Evolutionary conservation across 768 basidiomycete species (phyloP).

Genomic region (Suillus ampliporus): DNA sequence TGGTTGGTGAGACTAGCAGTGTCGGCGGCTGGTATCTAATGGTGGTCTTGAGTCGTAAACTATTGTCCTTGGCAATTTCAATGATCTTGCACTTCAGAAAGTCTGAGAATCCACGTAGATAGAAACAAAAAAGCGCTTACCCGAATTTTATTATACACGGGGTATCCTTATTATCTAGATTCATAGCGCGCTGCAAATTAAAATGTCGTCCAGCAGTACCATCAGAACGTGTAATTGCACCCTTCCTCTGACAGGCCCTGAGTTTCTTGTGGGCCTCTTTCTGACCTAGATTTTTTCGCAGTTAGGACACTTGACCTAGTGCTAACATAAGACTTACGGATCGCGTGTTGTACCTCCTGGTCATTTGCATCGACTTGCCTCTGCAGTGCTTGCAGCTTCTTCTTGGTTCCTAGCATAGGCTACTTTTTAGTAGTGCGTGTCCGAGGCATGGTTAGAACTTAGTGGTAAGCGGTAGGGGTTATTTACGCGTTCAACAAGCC

Average conservation of each 20-base stretch:
- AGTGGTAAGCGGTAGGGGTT: not conserved
- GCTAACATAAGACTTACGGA: not conserved
- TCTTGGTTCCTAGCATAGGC: not conserved
- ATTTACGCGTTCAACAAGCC: not conserved
- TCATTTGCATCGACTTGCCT: not conserved
- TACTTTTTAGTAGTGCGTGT: not conserved
- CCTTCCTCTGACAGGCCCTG: not conserved
- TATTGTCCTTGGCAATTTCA: not conserved
- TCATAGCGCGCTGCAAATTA: not conserved
- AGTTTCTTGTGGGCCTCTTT: not conserved
- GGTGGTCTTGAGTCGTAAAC: not conserved
- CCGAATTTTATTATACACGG: not conserved
- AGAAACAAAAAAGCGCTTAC: not conserved
- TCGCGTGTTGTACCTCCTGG: not conserved
- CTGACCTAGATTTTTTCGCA: not conserved
- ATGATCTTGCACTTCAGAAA: not conserved
- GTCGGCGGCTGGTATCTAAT: not conserved
- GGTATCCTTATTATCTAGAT: not conserved
- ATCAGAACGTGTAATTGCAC: not conserved
- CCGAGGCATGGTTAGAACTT: not conserved
- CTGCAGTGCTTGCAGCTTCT: not conserved
- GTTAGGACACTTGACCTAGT: not conserved
- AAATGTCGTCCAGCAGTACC: not conserved
- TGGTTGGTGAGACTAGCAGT: not conserved
- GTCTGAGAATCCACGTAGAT: not conserved